A percentile compares a stretch with the other conserved stretches of the same genome.
Evolutionary conservation across 176 grass and related monocot species (phyloP).

Genomic region (Raddia guianensis): DNA sequence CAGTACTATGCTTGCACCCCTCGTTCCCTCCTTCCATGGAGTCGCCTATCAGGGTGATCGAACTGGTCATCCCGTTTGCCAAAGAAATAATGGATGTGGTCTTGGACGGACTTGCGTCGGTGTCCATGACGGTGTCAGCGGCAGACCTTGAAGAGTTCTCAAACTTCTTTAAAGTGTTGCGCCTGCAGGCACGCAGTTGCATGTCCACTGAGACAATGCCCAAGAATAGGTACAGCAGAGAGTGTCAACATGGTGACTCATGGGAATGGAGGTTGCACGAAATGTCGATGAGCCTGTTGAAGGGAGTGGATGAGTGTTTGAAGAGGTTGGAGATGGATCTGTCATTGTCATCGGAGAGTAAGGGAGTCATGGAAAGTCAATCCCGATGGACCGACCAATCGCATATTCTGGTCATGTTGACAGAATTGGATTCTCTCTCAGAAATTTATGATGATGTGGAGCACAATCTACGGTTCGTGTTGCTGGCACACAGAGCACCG

Average conservation of each 20-base stretch:
- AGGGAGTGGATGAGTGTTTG: slow-evolving; percentile 64
- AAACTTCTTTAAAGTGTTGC: slow-evolving; percentile 69
- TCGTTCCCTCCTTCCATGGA: slow-evolving; percentile 27
- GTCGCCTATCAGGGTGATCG: slow-evolving; percentile 54
- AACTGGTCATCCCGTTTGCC: slow-evolving; percentile 70
- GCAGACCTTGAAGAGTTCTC: slow-evolving; percentile 73
- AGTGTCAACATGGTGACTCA: slow-evolving; percentile 51
- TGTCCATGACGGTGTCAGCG: slow-evolving; percentile 48
- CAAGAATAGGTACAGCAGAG: slow-evolving; percentile 54
- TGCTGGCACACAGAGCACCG: slow-evolving; percentile 50
- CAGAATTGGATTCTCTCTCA: slow-evolving; percentile 72
- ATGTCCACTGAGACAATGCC: slow-evolving; percentile 50
- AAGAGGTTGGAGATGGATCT: slow-evolving; percentile 69
- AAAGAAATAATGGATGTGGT: slow-evolving; percentile 54
- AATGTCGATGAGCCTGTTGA: slow-evolving; percentile 62
- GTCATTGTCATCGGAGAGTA: slow-evolving; percentile 49
- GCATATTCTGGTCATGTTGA: slow-evolving; percentile 65
- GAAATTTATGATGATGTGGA: slow-evolving; percentile 76
- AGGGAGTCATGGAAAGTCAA: slow-evolving; percentile 46
- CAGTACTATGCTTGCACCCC: slow-evolving; percentile 43
- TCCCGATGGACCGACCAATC: slow-evolving; percentile 43
- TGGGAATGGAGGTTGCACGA: slow-evolving; percentile 66
- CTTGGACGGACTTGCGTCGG: slow-evolving; percentile 54
- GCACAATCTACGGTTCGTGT: slow-evolving; percentile 58
- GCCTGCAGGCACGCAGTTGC: slow-evolving; percentile 47